Evolutionary conservation across 2,329 filamentous ascomycete genomes (phyloP).

Genomic region (Xylaria sp.): DNA sequence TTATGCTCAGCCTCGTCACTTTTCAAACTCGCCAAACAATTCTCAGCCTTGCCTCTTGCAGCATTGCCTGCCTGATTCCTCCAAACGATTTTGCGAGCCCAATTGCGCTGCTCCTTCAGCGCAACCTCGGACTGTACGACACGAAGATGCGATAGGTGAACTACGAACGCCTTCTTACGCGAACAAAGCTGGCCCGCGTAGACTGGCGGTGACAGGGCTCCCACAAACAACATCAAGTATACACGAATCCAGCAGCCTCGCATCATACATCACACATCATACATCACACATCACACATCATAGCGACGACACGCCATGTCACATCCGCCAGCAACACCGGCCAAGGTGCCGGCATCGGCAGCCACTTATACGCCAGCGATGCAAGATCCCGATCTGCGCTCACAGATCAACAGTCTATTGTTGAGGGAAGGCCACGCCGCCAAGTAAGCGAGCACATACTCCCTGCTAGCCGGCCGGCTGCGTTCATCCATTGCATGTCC

Average conservation of each 20-base stretch:
- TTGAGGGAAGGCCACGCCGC: constrained; percentile 68
- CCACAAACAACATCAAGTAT: background rate
- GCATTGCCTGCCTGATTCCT: constrained; percentile 1
- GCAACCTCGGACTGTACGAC: constrained; percentile 6
- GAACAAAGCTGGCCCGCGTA: constrained; percentile 10
- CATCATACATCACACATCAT: background rate
- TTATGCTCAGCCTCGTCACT: constrained; percentile 37
- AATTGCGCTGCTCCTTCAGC: constrained; percentile 18
- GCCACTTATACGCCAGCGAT: constrained; percentile 69
- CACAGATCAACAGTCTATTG: constrained; percentile 69
- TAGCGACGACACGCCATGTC: constrained; percentile 51
- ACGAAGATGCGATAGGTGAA: constrained; percentile 1
- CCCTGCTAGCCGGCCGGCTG: background rate
- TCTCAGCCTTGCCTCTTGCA: constrained; percentile 37
- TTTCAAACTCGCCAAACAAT: constrained; percentile 32
- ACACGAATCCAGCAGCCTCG: constrained; percentile 7
- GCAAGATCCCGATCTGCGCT: constrained; percentile 69
- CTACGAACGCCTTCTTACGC: background rate
- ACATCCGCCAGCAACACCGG: constrained; percentile 62
- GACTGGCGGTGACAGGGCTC: background rate
- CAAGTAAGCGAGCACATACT: constrained; percentile 54
- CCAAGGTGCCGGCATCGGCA: constrained; percentile 69
- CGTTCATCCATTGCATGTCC: background rate
- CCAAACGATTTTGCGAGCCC: constrained; percentile 11
- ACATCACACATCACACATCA: background rate